A percentile compares a stretch with the other conserved stretches of the same genome.
Conservation (phyloP, 495 filamentous ascomycete genomes). For the Cercophora sp. region DNA sequence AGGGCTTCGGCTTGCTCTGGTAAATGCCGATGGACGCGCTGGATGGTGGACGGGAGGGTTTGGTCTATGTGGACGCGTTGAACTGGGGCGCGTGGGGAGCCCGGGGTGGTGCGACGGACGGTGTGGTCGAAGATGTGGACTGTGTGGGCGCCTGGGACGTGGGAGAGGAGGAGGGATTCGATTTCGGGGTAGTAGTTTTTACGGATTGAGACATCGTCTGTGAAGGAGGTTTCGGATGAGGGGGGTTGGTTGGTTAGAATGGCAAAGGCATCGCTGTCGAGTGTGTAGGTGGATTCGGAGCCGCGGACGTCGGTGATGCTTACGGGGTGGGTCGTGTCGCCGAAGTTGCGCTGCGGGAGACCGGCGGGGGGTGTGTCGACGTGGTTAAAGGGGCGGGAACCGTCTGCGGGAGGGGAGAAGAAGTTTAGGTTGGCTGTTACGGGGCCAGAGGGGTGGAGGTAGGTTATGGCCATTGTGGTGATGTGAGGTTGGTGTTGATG, state of each 20-base stretch:
- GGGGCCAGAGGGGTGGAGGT: slow-evolving; percentile 59
- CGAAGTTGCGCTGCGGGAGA: slow-evolving; percentile 59
- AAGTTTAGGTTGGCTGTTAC: slow-evolving; percentile 64
- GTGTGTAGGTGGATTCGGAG: slow-evolving; percentile 58
- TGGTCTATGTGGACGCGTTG: slow-evolving; percentile 79
- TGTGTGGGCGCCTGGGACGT: slow-evolving; percentile 57
- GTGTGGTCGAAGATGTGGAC: slow-evolving; percentile 86
- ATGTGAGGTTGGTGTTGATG: too few relatives aligned
- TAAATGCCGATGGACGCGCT: slow-evolving; percentile 64
- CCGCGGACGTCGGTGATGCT: slow-evolving; percentile 47
- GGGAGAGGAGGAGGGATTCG: slow-evolving; percentile 56
- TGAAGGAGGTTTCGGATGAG: slow-evolving; percentile 56
- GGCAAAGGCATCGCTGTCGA: slow-evolving; percentile 73
- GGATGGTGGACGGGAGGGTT: slow-evolving; percentile 56
- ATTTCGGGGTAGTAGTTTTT: slow-evolving; percentile 80
- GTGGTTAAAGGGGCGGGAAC: slow-evolving; percentile 63
- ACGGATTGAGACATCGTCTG: slow-evolving; percentile 59
- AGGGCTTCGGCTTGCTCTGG: slow-evolving; percentile 53
- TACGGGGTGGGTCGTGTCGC: slow-evolving; percentile 39
- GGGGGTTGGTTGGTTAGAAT: slow-evolving; percentile 49
- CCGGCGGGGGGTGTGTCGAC: slow-evolving; percentile 61
- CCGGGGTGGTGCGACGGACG: slow-evolving; percentile 58
- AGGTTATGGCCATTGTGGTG: slow-evolving; percentile 29
- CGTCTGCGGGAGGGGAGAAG: slow-evolving; percentile 61
- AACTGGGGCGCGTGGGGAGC: slow-evolving; percentile 60